phyloP scores from a whole-genome alignment of 179 eudicot species.

The Patellifolia procumbens region DNA sequence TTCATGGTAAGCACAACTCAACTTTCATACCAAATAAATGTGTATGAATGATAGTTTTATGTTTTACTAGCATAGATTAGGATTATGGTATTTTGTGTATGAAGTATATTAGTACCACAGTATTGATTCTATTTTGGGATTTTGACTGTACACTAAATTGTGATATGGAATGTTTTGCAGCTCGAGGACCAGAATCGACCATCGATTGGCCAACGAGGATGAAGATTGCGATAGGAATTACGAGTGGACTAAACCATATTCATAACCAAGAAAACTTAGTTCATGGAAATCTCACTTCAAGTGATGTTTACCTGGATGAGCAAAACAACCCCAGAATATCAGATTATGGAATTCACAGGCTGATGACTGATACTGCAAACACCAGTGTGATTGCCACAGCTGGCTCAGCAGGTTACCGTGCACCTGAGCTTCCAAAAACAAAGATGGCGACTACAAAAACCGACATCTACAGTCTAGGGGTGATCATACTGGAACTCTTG shows the following conservation, averaged over 20 bases:
- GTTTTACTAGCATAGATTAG: not conserved
- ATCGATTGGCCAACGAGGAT: constrained; percentile 86
- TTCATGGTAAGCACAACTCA: constrained; percentile 73
- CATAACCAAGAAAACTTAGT: constrained; percentile 62
- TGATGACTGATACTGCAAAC: constrained; percentile 72
- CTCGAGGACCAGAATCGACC: constrained; percentile 68
- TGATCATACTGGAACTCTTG: constrained; percentile 74
- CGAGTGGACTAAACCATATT: constrained; percentile 67
- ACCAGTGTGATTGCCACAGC: constrained; percentile 68
- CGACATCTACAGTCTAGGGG: constrained; percentile 87
- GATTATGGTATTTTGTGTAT: not conserved
- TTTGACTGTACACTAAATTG: not conserved
- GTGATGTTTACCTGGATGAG: constrained; percentile 73
- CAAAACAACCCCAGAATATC: constrained; percentile 61
- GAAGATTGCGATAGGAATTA: constrained; percentile 73
- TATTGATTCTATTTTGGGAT: too few species aligned
- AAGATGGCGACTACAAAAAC: constrained; percentile 70
- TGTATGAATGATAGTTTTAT: too few species aligned
- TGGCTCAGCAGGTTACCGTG: constrained; percentile 73
- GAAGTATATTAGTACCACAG: too few species aligned
- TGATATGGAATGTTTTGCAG: constrained; percentile 41
- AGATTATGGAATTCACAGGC: constrained; percentile 72
- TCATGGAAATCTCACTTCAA: constrained; percentile 83
- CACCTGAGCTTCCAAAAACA: constrained; percentile 79
- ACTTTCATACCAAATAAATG: not conserved